phyloP scores from a whole-genome alignment of 2,329 filamentous ascomycete genomes.

The Chaetomium strumarium region DNA sequence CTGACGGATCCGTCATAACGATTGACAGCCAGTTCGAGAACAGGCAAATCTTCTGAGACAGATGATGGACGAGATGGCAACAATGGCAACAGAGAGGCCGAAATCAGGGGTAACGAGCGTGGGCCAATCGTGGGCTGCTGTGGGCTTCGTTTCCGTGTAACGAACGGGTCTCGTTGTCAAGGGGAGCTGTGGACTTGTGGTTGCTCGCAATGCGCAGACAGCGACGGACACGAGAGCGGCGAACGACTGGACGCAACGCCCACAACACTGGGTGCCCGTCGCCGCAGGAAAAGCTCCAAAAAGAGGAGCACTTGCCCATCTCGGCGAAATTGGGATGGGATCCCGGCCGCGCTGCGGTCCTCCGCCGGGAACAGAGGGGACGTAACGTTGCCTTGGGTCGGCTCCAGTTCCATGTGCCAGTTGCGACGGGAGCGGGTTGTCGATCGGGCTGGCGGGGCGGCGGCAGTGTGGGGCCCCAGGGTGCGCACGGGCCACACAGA shows the following conservation, averaged over 20 bases:
- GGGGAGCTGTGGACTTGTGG: not conserved
- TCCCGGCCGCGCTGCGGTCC: conserved; percentile 2
- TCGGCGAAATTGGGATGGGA: not conserved
- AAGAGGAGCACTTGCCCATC: conserved; percentile 8
- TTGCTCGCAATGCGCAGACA: not conserved
- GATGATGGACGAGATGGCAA: not conserved
- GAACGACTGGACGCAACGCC: not conserved
- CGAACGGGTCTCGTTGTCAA: not conserved
- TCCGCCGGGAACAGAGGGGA: conserved; percentile 11
- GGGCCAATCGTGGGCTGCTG: conserved; percentile 9
- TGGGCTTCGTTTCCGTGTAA: conserved; percentile 11
- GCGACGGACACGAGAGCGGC: not conserved
- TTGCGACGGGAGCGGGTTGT: conserved; percentile 7
- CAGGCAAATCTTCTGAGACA: conserved; percentile 9
- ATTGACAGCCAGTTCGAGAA: conserved; percentile 4
- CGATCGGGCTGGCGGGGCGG: conserved; percentile 7
- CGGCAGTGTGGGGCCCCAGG: not conserved
- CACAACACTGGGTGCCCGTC: not conserved
- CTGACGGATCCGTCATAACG: not conserved
- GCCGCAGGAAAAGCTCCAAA: not conserved
- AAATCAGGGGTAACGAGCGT: conserved; percentile 12
- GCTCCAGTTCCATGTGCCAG: conserved; percentile 11
- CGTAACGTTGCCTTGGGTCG: conserved; percentile 25
- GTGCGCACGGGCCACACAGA: conserved; percentile 14
- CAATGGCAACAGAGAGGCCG: conserved; percentile 8